Conservation (phyloP, 208 protist genomes). For the Trypanosoma lewisi region DNA sequence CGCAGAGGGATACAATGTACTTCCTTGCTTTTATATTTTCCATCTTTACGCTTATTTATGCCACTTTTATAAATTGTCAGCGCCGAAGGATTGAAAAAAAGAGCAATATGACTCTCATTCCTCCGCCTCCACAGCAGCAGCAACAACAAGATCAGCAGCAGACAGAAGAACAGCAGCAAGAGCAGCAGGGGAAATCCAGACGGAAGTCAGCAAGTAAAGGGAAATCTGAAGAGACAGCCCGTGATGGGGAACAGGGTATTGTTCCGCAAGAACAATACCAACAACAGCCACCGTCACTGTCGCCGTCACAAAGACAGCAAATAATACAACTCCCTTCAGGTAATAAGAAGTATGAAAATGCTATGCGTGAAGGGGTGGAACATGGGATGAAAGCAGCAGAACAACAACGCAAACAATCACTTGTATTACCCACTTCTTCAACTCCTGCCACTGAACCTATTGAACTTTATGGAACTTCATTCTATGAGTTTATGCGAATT, state of each 20-base stretch:
- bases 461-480: slow-evolving; percentile 79
- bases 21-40: slow-evolving; percentile 73
- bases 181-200: slow-evolving; percentile 1
- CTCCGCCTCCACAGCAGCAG: slow-evolving; percentile 57
- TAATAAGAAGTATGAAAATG: no score
- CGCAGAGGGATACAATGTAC: slow-evolving; percentile 59
- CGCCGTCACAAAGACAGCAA: slow-evolving; percentile 1
- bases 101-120: slow-evolving; percentile 28
- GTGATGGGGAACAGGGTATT: not conserved
- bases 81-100: slow-evolving; percentile 18
- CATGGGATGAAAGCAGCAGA: no score
- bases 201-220: not conserved
- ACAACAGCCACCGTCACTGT: slow-evolving; percentile 4
- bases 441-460: slow-evolving; percentile 13
- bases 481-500: slow-evolving; percentile 81
- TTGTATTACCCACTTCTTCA: not conserved
- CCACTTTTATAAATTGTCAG: slow-evolving; percentile 44
- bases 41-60: slow-evolving; percentile 52
- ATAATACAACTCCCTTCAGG: not conserved
- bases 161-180: slow-evolving; percentile 10
- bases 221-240: not conserved
- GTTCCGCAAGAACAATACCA: not conserved
- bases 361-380: no score
- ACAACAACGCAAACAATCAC: not conserved
- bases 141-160: slow-evolving; percentile 49